Base-by-base conservation (phyloP, 176 grass and related monocot genomes). In the Phoenix roebelenii region DNA sequence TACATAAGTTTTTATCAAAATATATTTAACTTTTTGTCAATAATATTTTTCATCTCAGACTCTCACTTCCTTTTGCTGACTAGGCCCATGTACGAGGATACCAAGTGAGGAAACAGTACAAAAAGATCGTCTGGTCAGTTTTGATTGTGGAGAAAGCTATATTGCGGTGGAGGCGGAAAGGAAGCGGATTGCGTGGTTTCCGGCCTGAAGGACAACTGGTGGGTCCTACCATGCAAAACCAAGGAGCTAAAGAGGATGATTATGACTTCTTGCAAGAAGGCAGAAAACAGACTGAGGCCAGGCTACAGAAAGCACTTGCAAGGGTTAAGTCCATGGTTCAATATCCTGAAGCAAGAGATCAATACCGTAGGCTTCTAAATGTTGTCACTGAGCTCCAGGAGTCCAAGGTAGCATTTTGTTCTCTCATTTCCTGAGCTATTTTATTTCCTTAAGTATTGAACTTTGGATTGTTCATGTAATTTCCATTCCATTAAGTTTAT, bases 261-360 rank as follows among this genome's bases (percentile, higher is more conserved):
- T 93, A 93, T 25, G 82, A 99, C 22, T 84, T 74, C 71, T 80
- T 99, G 74, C 83, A 93, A 57, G 88, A 85, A n/a, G 94, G 94
- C 29, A 86, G 94, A 71, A 93, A 84, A 52, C 94, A 99, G 67
- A 81, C 88, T 14, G 88, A 93, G 75, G 85, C 73, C 66, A 81
- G 94, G 73, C 65, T 99, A 57, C 50, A 86, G 29, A 99, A 73
- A 75, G 88, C 94, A 70, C 88, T 99, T 24, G 85, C 28, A 57
- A 85, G 94, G 65, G 94, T 99, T 15, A 82, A 77, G 70, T 99
- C 94, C 50, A 99, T 99, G 94, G 86, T 86, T 66, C 94, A 86
- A 74, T 99, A 99, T 78, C 88, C 94, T 19, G 94, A 99, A 83
- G 94, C 94, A 67, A 87, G 85, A 74, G 94, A 99, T 16, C 94